These are phyloP conservation scores for Picochlorum sp. DNA, from an alignment of 139 green algal genomes.

Conservation along the genomic window DNA sequence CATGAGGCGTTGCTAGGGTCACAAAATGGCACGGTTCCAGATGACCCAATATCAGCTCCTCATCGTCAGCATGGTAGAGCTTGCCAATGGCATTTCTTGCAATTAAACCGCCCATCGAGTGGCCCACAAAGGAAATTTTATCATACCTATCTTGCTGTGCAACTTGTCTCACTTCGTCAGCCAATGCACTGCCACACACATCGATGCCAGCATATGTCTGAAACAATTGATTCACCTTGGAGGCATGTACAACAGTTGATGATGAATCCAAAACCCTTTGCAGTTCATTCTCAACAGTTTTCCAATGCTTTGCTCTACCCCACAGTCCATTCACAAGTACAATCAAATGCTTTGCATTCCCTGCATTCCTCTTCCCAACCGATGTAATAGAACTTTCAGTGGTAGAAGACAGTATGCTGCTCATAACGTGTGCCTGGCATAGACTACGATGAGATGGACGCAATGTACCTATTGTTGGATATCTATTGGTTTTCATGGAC, in stretches of 20 bases:
- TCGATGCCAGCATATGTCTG: constrained; percentile 74
- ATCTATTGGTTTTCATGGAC: too few relatives aligned
- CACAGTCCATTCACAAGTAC: constrained; percentile 68
- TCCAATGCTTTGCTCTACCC: constrained; percentile 55
- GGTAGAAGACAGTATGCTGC: too few relatives aligned
- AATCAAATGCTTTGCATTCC: constrained; percentile 36
- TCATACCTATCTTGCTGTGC: constrained; percentile 25
- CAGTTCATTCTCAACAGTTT: constrained; percentile 29
- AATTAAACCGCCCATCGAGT: constrained; percentile 70
- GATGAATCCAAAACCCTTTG: constrained; percentile 18
- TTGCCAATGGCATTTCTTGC: constrained; percentile 28
- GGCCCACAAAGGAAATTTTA: constrained; percentile 57
- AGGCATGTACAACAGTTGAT: constrained; percentile 32
- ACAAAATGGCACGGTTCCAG: constrained; percentile 67
- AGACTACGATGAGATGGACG: too few relatives aligned
- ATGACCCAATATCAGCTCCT: constrained; percentile 34
- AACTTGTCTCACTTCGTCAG: constrained; percentile 52
- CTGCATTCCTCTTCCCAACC: too few relatives aligned
- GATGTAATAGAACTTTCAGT: too few relatives aligned
- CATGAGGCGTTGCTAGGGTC: constrained; percentile 69
- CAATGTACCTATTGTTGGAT: too few relatives aligned
- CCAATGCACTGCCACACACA: constrained; percentile 61
- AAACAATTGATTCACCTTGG: constrained; percentile 26
- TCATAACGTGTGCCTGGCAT: too few relatives aligned
- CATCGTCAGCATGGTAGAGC: constrained; percentile 38